Base-by-base conservation (phyloP, 352 stramenopile species). In the Phytophthora sp. region DNA sequence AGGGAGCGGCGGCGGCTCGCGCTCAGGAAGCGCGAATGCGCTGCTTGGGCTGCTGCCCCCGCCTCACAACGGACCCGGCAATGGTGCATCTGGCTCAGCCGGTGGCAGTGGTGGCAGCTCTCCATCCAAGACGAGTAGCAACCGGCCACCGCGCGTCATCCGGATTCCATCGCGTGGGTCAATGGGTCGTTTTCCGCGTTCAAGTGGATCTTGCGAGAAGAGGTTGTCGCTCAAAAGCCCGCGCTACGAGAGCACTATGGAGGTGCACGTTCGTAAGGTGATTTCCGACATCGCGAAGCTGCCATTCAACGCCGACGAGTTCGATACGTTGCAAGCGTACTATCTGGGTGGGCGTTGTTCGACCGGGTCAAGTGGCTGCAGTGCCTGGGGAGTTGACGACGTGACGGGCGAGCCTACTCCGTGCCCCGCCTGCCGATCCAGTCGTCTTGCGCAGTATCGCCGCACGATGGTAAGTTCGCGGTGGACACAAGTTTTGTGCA, bases 201-300 rank as follows among this genome's bases (percentile, higher is more conserved):
- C 66, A 2, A 42, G 54, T 49, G 58, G 60, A 30, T 66, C 72
- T 8, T 62, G 61, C 2, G 75, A 89, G 41, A 82, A 78, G n/a
- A 60, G 75, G 9, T 51, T 91, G 45, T 73, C 82, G 24, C 64
- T 90, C 35, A 90, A 89, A 59, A 89, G 79, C 41, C 82, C 82
- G 44, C 78, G 80, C 8, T 92, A 84, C 56, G 80, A 92, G 44
- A 87, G 62, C 41, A 88, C 79, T 6, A 90, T 92, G 80, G 78
- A 89, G 57, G 68, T 85, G 24, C 78, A 91, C 21, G 80, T 88
- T 26, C 76, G 77, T 48, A 87, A 90, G 43, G 79, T 92, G 30
- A 67, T 92, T 42, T 66, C 62, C 2, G 82, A 88, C 38, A 88
- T 92, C 17, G 69, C 74, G 11, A 77, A 78, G 44, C 49, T 89